Evolutionary conservation across 805 yeast genomes (phyloP).

Genomic region (Myxozyma kluyveri): DNA sequence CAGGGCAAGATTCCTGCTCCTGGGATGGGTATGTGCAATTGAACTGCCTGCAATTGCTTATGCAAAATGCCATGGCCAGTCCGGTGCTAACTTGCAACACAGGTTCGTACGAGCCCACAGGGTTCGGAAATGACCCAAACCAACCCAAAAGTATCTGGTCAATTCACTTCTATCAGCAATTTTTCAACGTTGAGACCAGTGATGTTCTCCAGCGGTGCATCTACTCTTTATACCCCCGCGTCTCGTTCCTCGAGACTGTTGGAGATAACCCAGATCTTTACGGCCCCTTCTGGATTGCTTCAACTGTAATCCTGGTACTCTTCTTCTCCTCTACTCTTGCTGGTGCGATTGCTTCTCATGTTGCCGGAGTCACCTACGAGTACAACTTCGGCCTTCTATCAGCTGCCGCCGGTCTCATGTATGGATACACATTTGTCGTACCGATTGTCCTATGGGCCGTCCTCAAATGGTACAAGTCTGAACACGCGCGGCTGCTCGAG

Average conservation of each 20-base stretch:
- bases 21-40: constrained; percentile 12
- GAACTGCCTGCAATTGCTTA: neutral
- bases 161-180: constrained; percentile 38
- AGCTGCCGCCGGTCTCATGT: constrained; percentile 66
- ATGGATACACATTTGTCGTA: constrained; percentile 66
- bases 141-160: constrained; percentile 23
- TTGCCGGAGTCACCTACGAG: constrained; percentile 49
- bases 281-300: constrained; percentile 89
- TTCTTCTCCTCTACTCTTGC: constrained; percentile 75
- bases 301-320: constrained; percentile 69
- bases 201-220: constrained; percentile 57
- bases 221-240: constrained; percentile 57
- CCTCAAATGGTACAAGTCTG: constrained; percentile 56
- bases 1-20: constrained; percentile 27
- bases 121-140: constrained; percentile 22
- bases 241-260: constrained; percentile 39
- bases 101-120: constrained; percentile 12
- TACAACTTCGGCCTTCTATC: constrained; percentile 62
- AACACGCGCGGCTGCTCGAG: constrained; percentile 51
- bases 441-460: constrained; percentile 57
- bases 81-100: neutral
- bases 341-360: constrained; percentile 54
- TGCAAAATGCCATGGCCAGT: too few species aligned
- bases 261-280: constrained; percentile 66
- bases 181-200: constrained; percentile 64